These are phyloP conservation scores for Gossypium trilobum DNA, from an alignment of 441 rosid species.

Conservation along the genomic window DNA sequence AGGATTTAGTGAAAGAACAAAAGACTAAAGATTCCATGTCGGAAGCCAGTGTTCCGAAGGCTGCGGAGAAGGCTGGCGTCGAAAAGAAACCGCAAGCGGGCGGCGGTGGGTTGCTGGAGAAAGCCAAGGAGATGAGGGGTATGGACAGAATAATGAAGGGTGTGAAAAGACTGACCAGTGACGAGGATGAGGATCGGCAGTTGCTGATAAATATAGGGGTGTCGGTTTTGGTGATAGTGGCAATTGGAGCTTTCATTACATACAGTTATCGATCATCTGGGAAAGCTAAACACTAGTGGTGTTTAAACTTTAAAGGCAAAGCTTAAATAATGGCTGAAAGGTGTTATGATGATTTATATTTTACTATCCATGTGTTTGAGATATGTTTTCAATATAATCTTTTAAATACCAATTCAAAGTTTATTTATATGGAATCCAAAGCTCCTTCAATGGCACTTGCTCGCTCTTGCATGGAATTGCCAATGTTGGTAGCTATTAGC, in stretches of 20 bases:
- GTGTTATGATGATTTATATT: not conserved
- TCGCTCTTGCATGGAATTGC: too few species aligned
- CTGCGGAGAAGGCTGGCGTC: not conserved
- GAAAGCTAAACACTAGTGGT: not conserved
- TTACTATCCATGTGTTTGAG: not conserved
- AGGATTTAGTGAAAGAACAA: not conserved
- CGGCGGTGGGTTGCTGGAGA: not conserved
- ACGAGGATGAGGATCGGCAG: slow-evolving; percentile 31
- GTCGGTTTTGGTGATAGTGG: slow-evolving; percentile 52
- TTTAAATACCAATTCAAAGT: not conserved
- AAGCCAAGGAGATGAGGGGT: not conserved
- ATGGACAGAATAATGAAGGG: not conserved
- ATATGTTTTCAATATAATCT: not conserved
- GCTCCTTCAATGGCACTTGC: too few species aligned
- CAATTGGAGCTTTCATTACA: slow-evolving; percentile 50
- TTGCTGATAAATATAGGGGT: slow-evolving; percentile 49
- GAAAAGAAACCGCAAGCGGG: not conserved
- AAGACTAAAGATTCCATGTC: not conserved
- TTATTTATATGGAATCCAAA: too few species aligned
- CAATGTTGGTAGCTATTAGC: too few species aligned
- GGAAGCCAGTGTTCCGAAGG: not conserved
- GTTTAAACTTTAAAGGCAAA: not conserved
- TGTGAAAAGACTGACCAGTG: not conserved
- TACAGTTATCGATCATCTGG: slow-evolving; percentile 27
- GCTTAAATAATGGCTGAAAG: not conserved